Percentiles rank a stretch among this genome's conserved stretches.
phyloP scores from a whole-genome alignment of 2,329 filamentous ascomycete genomes.

The Hirsutella thompsonii region DNA sequence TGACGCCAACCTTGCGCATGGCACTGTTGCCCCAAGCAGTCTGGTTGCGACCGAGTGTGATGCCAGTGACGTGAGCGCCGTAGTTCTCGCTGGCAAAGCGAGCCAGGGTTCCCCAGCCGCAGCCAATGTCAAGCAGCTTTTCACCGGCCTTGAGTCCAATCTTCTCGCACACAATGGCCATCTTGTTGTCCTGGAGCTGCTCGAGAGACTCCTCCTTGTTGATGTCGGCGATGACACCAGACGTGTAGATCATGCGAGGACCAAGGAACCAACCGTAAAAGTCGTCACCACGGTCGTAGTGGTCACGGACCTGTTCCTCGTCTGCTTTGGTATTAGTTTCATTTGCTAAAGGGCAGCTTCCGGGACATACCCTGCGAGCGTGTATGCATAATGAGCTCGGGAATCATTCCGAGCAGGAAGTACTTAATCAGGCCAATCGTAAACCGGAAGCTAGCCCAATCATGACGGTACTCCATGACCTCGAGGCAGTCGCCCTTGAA shows the following conservation, averaged over 20 bases:
- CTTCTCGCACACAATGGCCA: constrained; percentile 92
- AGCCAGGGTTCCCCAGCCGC: constrained; percentile 93
- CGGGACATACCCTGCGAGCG: constrained; percentile 54
- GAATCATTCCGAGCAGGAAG: constrained; percentile 78
- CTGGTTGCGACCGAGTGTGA: constrained; percentile 92
- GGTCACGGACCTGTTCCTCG: constrained; percentile 93
- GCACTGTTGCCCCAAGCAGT: constrained; percentile 93
- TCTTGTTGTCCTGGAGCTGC: constrained; percentile 94
- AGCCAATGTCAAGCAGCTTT: constrained; percentile 83
- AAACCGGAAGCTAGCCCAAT: constrained; percentile 93
- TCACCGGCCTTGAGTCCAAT: constrained; percentile 74
- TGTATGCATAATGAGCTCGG: constrained; percentile 86
- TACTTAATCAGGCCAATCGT: constrained; percentile 75
- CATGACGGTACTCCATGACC: constrained; percentile 83
- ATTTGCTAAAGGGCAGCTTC: neutral
- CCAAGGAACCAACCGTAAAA: constrained; percentile 99
- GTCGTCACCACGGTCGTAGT: constrained; percentile 96
- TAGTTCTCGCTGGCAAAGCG: constrained; percentile 91
- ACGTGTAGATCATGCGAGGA: constrained; percentile 98
- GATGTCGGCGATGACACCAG: constrained; percentile 81
- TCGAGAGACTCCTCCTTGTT: constrained; percentile 83
- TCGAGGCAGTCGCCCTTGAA: constrained; percentile 92
- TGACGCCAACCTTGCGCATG: constrained; percentile 67
- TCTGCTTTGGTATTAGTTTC: constrained; percentile 31
- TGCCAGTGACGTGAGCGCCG: constrained; percentile 71